Base-by-base conservation (phyloP, 225 moss, liverwort and hornwort species). In the Climacium dendroides region DNA sequence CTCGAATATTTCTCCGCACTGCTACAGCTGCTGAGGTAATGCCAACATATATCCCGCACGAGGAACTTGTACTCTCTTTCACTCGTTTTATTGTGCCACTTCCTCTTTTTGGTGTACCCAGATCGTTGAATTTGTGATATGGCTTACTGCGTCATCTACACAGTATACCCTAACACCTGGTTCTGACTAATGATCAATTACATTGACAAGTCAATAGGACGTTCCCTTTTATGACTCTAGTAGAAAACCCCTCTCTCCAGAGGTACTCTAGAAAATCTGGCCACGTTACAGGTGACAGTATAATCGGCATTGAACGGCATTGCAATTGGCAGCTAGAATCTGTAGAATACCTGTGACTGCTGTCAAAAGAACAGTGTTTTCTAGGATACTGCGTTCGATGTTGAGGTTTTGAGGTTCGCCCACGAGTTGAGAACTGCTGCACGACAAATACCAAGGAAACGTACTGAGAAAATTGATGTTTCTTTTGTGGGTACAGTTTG, bases 1-100 rank as follows among this genome's bases (percentile, higher is more conserved):
- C 97, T 82, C 92, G 98, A 85, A 95, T 97, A 64, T 96, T 97
- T 81, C 97, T 96, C 85, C 94, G 97, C 24, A 99, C 98, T 75
- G 94, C 96, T 58, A 96, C 98, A 89, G 90, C 97, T 86, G 94
- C 93, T 82, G 97, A 99, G 97, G 98, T 99, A 85, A 74, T 86
- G 54, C 74, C 35, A 34, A 72, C 50, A 23, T 64, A 43, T 55
- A 57, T 58, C 39, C 26, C 80, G 55, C 30, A 59, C 16, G 35
- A 74, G 61, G 54, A 70, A 19, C 85, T 70, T 78, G 60, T 85
- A 24, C 69, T 47, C 57, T 78, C 61, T 74, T 84, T 78, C 52
- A 81, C 58, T 86, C 45, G 62, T 48, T 86, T n/a, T 85, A 45
- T 45, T 84, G 48, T 86, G 57, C 72, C 66, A 83, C 30, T 83